phyloP scores from a whole-genome alignment of 257 asterid genomes.

The Solanum piurae region DNA sequence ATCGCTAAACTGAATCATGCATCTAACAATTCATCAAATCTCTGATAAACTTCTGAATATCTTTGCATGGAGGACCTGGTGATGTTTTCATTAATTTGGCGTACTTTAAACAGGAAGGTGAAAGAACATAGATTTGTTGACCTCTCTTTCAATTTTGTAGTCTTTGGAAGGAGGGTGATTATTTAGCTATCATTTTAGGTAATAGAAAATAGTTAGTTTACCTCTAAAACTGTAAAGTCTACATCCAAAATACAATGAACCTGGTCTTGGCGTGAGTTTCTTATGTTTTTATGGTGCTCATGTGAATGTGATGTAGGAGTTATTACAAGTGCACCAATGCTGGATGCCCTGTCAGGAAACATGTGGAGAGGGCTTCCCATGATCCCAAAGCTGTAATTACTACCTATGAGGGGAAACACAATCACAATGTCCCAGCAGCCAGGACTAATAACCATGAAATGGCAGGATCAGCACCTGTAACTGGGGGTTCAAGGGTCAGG shows the following conservation, averaged over 20 bases:
- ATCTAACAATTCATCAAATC: background rate
- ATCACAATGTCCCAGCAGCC: slow-evolving; percentile 78
- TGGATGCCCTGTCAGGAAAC: slow-evolving; percentile 94
- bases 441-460: slow-evolving; percentile 62
- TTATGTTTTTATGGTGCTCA: background rate
- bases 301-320: slow-evolving; percentile 51
- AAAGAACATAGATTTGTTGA: background rate
- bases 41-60: background rate
- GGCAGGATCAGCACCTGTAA: slow-evolving; percentile 26
- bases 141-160: background rate
- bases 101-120: background rate
- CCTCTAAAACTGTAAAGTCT: background rate
- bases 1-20: background rate
- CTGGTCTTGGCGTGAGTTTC: background rate
- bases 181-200: background rate
- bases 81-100: background rate
- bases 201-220: background rate
- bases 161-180: background rate
- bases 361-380: slow-evolving; percentile 93
- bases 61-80: background rate
- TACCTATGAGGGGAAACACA: slow-evolving; percentile 94
- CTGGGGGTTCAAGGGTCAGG: slow-evolving; percentile 31
- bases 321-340: slow-evolving; percentile 89
- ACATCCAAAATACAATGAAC: background rate
- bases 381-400: slow-evolving; percentile 97